A percentile compares a stretch with the other conserved stretches of the same genome.
phyloP scores from a whole-genome alignment of 176 grass and related monocot genomes.

The Pontederia crassipes region DNA sequence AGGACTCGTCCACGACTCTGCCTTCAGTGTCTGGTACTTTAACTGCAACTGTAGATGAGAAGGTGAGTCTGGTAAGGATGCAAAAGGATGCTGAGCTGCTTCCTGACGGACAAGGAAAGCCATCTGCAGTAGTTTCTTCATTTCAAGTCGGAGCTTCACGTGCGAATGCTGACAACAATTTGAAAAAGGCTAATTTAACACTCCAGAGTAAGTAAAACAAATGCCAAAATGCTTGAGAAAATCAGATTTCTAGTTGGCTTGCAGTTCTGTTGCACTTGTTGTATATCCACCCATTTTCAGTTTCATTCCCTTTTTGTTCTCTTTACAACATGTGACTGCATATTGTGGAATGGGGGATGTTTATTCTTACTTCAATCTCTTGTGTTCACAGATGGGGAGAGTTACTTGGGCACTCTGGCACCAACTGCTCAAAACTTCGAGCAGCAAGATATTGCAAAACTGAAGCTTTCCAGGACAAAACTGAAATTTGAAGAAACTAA shows the following conservation, averaged over 20 bases:
- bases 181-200: slow-evolving; percentile 39
- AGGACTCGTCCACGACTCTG: slow-evolving; percentile 26
- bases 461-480: slow-evolving; percentile 19
- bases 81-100: slow-evolving; percentile 27
- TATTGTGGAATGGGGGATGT: slow-evolving; percentile 58
- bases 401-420: slow-evolving; percentile 30
- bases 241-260: too few relatives aligned
- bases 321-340: slow-evolving; percentile 27
- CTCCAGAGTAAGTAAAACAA: slow-evolving; percentile 44
- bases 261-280: neutral
- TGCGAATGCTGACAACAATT: slow-evolving; percentile 14
- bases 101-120: slow-evolving; percentile 29
- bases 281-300: slow-evolving; percentile 19
- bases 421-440: slow-evolving; percentile 20
- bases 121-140: slow-evolving; percentile 29
- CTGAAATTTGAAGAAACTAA: slow-evolving; percentile 34
- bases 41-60: slow-evolving; percentile 22
- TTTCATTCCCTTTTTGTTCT: slow-evolving; percentile 40
- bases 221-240: too few relatives aligned
- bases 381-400: slow-evolving; percentile 51
- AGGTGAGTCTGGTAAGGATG: slow-evolving; percentile 17
- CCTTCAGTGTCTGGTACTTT: slow-evolving; percentile 24
- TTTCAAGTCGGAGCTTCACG: slow-evolving; percentile 25
- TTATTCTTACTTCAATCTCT: slow-evolving; percentile 73
- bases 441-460: slow-evolving; percentile 28